phyloP scores from a whole-genome alignment of 2,329 filamentous ascomycete species.

The Drechslerella dactyloides region DNA sequence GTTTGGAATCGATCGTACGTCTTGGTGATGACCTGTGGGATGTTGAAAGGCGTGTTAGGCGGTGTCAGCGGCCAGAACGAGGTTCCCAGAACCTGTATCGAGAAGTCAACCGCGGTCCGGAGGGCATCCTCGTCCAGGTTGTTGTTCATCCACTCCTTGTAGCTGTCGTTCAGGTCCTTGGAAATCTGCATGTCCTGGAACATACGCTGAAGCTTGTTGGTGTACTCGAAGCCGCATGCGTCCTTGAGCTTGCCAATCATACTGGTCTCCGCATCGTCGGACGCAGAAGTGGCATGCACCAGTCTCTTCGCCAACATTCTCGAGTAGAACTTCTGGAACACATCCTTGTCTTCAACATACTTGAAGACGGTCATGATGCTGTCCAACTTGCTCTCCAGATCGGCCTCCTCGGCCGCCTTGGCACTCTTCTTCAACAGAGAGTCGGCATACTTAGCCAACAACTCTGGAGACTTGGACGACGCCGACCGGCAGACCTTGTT shows the following conservation, averaged over 20 bases:
- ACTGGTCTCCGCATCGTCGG: constrained; percentile 95
- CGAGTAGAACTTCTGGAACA: constrained; percentile 99
- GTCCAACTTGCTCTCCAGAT: constrained; percentile 83
- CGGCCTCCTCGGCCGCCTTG: constrained; percentile 89
- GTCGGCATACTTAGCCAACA: constrained; percentile 95
- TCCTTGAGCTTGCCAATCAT: constrained; percentile 99
- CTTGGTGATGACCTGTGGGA: constrained; percentile 80
- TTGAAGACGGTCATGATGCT: constrained; percentile 99
- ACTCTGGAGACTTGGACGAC: constrained; percentile 90
- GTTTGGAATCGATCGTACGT: constrained; percentile 87
- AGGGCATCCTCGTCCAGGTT: constrained; percentile 69
- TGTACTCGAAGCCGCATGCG: constrained; percentile 98
- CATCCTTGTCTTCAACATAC: constrained; percentile 99
- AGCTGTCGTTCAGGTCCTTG: constrained; percentile 90
- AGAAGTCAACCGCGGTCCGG: constrained; percentile 78
- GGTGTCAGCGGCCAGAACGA: constrained; percentile 95
- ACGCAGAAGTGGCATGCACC: constrained; percentile 93
- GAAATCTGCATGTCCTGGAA: constrained; percentile 99
- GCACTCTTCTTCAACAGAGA: constrained; percentile 89
- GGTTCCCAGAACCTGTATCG: constrained; percentile 91
- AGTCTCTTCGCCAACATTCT: constrained; percentile 93
- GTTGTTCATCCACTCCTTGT: constrained; percentile 76
- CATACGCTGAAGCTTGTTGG: constrained; percentile 99
- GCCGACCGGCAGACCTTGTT: constrained; percentile 95
- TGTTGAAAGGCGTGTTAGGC: constrained; percentile 84